These are phyloP conservation scores for Tolypocladium album DNA, from an alignment of 2,329 filamentous ascomycete genomes.

Conservation along the genomic window DNA sequence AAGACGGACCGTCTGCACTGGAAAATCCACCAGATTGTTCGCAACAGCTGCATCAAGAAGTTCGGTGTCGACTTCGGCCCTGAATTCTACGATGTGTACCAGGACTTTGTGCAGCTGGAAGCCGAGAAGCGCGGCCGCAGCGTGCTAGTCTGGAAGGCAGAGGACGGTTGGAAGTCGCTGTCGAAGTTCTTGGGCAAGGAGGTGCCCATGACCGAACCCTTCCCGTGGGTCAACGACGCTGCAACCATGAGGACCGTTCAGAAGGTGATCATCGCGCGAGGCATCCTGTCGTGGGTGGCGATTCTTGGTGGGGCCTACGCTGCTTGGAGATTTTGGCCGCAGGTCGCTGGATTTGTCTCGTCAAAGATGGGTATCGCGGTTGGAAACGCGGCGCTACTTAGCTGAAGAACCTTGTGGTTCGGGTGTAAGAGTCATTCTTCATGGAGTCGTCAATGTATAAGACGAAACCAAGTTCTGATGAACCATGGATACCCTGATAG, in stretches of 20 bases:
- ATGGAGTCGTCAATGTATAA: no score
- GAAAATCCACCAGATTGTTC: conserved; percentile 7
- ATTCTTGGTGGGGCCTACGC: conserved; percentile 3
- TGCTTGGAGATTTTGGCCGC: conserved; percentile 3
- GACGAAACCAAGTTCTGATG: not conserved
- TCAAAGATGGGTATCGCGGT: not conserved
- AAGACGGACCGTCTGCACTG: conserved; percentile 17
- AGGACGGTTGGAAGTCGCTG: conserved; percentile 31
- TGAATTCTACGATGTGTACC: conserved; percentile 10
- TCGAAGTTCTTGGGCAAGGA: conserved; percentile 27
- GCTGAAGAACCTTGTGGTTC: not conserved
- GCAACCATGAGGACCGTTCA: conserved; percentile 7
- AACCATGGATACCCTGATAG: not conserved
- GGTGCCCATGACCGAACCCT: conserved; percentile 18
- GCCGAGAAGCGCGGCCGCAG: conserved; percentile 17
- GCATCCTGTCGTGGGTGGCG: conserved; percentile 6
- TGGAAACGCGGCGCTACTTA: not conserved
- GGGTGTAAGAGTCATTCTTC: no score
- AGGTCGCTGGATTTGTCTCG: not conserved
- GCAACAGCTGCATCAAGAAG: conserved; percentile 1
- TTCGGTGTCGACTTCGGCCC: conserved; percentile 4
- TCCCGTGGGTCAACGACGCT: conserved; percentile 21
- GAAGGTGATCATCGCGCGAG: conserved; percentile 5
- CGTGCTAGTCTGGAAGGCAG: conserved; percentile 14
- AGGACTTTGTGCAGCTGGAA: conserved; percentile 14